Evolutionary conservation across 2,329 filamentous ascomycete species (phyloP).

Genomic region (Colletotrichum somersetense): DNA sequence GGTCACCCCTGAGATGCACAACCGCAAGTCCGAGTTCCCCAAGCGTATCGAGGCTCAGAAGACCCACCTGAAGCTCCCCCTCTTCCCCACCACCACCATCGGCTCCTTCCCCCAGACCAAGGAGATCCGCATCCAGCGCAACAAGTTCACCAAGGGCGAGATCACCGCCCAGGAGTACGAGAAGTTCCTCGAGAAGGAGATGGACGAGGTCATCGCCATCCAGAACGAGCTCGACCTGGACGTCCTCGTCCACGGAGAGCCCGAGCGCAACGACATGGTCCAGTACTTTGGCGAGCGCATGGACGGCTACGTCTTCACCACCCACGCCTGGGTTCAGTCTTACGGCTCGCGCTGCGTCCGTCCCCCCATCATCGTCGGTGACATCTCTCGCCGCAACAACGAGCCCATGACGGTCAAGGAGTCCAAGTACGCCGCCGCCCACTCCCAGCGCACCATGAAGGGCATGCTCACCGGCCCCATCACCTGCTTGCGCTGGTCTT

Average conservation of each 20-base stretch:
- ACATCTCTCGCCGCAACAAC: conserved; percentile 89
- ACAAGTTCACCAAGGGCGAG: conserved; percentile 99
- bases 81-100: conserved; percentile 99
- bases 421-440: conserved; percentile 96
- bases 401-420: conserved; percentile 98
- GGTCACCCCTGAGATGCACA: conserved; percentile 86
- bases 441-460: conserved; percentile 99
- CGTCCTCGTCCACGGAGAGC: conserved; percentile 98
- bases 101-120: conserved; percentile 99
- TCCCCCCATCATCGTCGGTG: conserved; percentile 97
- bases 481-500: conserved; percentile 99
- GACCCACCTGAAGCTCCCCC: conserved; percentile 90
- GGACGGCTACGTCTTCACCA: conserved; percentile 98
- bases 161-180: conserved; percentile 94
- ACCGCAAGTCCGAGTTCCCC: conserved; percentile 92
- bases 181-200: conserved; percentile 99
- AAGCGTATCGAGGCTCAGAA: conserved; percentile 88
- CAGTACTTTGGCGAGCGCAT: conserved; percentile 99
- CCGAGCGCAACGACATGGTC: conserved; percentile 99
- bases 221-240: conserved; percentile 98
- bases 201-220: conserved; percentile 92
- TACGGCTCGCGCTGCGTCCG: conserved; percentile 99
- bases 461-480: conserved; percentile 99
- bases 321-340: conserved; percentile 97
- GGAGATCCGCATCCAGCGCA: conserved; percentile 96